Evolutionary conservation across 2,329 filamentous ascomycete species (phyloP), one percentile per base, ranked within the genome.

Genomic region (Xylariaceae sp.): DNA sequence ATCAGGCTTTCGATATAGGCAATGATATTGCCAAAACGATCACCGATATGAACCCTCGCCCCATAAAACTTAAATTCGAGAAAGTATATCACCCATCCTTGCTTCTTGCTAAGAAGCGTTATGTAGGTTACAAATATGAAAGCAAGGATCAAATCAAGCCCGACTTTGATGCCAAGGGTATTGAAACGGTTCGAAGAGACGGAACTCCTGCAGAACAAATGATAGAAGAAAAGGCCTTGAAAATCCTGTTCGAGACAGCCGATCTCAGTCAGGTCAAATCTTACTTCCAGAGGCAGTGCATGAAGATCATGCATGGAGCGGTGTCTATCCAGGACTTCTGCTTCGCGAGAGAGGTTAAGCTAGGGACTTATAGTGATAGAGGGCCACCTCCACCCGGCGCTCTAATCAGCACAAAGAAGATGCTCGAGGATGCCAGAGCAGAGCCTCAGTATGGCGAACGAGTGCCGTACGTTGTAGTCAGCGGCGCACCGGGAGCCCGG

Each of bases 71-170:
- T 59, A 97, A 97, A 70, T 97, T 99, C 63, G 94, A 99, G 70
- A 99, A 99, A 65, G 93, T 99, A 1, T 99, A 99, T 72, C 89
- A 96, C 59, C 94, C 95, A 0, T 97, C 93, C 68, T 86, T 97
- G 0, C 80, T 99, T 4, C 81, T 99, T 0, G 92, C 95, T 15
- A 99, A 99, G 76, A 99, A 99, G 70, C 88, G 94, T 50, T 99
- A 99, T 64, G 95, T 97, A 3, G 95, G 95, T 5, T 97, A 96
- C 79, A 97, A 96, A 70, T 99, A 95, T 74, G 94, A 99, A 68
- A 83, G 80, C 61, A 83, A 82, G 30, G 78, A 81, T 13, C 94
- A 99, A 68, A 76, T 71, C 7, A 84, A 86, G 60, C 93, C 94
- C 0, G 89, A 96, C 1, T 97, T 97, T 61, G 95, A 99, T 69